These are phyloP conservation scores for Leccinum pellstonianum DNA, from an alignment of 768 basidiomycete genomes.

Conservation along the genomic window DNA sequence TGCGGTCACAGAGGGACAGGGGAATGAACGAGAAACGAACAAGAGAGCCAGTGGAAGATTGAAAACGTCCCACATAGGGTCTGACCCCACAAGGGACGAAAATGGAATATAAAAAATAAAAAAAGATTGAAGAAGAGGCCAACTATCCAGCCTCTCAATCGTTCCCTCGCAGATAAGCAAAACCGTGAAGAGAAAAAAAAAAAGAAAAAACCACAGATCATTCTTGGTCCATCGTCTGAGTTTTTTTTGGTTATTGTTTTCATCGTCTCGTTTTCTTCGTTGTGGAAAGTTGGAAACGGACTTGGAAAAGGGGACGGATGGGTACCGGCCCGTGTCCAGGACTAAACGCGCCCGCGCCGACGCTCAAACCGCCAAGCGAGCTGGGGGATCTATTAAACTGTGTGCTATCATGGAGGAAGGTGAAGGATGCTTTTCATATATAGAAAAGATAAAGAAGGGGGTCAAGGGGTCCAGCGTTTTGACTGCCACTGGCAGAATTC, in stretches of 20 bases:
- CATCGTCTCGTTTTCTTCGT: neutral
- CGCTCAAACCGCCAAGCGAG: constrained; percentile 29
- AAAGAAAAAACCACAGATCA: neutral
- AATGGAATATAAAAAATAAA: too few relatives aligned
- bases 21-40: constrained; percentile 5
- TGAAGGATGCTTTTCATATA: too few relatives aligned
- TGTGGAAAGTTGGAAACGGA: neutral
- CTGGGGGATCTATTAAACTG: constrained; percentile 34
- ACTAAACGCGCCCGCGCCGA: constrained; percentile 29
- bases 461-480: neutral
- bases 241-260: neutral
- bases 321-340: constrained; percentile 31
- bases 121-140: constrained; percentile 4
- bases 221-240: constrained; percentile 10
- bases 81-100: too few relatives aligned
- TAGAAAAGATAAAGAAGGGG: neutral
- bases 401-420: too few relatives aligned
- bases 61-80: too few relatives aligned
- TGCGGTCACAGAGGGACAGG: neutral
- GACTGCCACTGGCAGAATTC: neutral
- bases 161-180: constrained; percentile 14
- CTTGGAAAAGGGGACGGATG: too few relatives aligned
- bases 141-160: constrained; percentile 30
- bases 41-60: neutral
- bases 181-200: neutral